A percentile compares a stretch with the other conserved stretches of the same genome.
phyloP scores from a whole-genome alignment of 2,329 filamentous ascomycete species.

The Sclerotinia nivalis region DNA sequence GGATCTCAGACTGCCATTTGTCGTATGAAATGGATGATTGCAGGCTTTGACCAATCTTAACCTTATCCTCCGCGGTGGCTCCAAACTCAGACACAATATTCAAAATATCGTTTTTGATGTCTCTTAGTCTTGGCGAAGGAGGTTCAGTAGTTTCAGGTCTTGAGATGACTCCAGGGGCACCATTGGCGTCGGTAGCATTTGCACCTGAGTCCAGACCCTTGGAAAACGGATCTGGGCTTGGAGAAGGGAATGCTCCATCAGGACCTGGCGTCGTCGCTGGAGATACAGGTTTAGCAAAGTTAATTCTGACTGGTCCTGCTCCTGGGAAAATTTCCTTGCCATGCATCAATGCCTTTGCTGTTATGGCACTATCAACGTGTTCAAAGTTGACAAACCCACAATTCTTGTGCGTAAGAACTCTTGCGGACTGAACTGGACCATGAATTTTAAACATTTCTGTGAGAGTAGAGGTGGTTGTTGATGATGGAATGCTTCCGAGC shows the following conservation, averaged over 20 bases:
- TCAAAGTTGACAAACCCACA: conserved; percentile 99
- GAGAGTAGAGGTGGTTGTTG: conserved; percentile 91
- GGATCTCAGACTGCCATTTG: conserved; percentile 77
- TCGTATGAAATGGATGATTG: conserved; percentile 75
- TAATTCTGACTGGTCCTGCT: conserved; percentile 90
- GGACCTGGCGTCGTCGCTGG: conserved; percentile 86
- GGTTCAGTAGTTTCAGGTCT: conserved; percentile 53
- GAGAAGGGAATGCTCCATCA: conserved; percentile 84
- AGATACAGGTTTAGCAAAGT: conserved; percentile 94
- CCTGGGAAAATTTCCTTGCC: conserved; percentile 98
- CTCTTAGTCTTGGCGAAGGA: conserved; percentile 69
- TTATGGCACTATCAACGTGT: conserved; percentile 82
- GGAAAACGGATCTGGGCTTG: conserved; percentile 82
- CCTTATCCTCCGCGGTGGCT: conserved; percentile 74
- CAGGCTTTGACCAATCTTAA: conserved; percentile 70
- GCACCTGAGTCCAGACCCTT: conserved; percentile 54
- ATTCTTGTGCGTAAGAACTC: conserved; percentile 97
- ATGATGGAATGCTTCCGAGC: conserved; percentile 96
- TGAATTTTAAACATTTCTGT: conserved; percentile 95
- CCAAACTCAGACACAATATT: conserved; percentile 88
- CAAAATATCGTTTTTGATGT: conserved; percentile 80
- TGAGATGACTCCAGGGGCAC: conserved; percentile 45
- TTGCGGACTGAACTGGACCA: conserved; percentile 84
- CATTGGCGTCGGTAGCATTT: conserved; percentile 41
- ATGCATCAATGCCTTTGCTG: conserved; percentile 84